These are phyloP conservation scores for Monosporozyma unispora DNA, from an alignment of 805 yeast species.

Conservation along the genomic window DNA sequence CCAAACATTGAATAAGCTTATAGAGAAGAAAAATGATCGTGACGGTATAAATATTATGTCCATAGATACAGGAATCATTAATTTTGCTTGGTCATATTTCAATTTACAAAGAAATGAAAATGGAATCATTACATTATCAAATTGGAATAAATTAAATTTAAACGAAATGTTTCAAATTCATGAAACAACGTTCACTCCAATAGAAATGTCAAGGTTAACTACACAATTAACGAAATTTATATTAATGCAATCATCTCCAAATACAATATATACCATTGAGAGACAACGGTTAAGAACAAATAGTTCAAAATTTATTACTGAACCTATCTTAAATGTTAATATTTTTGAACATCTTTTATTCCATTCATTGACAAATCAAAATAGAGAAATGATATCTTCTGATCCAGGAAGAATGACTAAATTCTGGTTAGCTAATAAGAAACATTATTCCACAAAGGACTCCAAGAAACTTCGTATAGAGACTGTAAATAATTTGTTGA, in stretches of 20 bases:
- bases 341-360: constrained; percentile 37
- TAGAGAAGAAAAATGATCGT: background rate
- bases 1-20: constrained; percentile 7
- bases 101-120: constrained; percentile 5
- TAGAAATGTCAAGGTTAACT: background rate
- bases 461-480: constrained; percentile 1
- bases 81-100: constrained; percentile 22
- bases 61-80: constrained; percentile 33
- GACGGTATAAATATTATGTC: constrained; percentile 7
- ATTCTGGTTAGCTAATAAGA: background rate
- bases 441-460: background rate
- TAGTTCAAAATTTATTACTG: constrained; percentile 40
- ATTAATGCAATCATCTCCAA: background rate
- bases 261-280: constrained; percentile 40
- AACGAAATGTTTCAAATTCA: constrained; percentile 9
- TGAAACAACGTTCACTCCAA: constrained; percentile 18
- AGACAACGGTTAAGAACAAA: constrained; percentile 46
- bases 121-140: constrained; percentile 22
- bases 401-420: constrained; percentile 23
- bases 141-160: constrained; percentile 32
- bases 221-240: background rate
- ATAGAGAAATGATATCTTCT: constrained; percentile 15
- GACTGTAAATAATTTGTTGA: constrained; percentile 1
- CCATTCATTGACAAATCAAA: constrained; percentile 9
- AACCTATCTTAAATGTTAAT: constrained; percentile 44